A percentile compares a stretch with the other conserved stretches of the same genome.
These are phyloP conservation scores for Tetrapisispora taiwanensis DNA, from an alignment of 805 yeast species.

Conservation along the genomic window DNA sequence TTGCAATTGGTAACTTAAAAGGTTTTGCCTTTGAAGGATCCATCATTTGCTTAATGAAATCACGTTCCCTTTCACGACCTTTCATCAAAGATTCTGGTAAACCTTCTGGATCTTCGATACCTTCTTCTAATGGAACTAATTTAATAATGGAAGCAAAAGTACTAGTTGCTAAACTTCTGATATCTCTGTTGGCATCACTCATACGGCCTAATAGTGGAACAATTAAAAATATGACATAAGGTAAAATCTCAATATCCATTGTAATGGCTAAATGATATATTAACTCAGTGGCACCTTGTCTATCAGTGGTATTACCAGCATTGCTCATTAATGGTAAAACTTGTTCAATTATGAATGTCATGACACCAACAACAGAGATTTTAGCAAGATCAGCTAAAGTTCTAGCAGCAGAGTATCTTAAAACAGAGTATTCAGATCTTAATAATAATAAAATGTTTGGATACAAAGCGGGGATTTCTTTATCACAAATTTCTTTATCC, in stretches of 20 bases:
- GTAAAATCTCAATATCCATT: constrained; percentile 84
- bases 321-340: constrained; percentile 74
- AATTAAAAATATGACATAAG: constrained; percentile 88
- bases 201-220: constrained; percentile 95
- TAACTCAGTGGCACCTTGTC: constrained; percentile 93
- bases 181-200: constrained; percentile 88
- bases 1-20: constrained; percentile 80
- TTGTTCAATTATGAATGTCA: constrained; percentile 67
- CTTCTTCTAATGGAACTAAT: constrained; percentile 92
- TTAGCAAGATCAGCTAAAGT: constrained; percentile 74
- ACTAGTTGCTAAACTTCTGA: constrained; percentile 85
- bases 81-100: constrained; percentile 73
- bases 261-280: constrained; percentile 73
- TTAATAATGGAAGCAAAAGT: constrained; percentile 94
- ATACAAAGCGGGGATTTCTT: constrained; percentile 37
- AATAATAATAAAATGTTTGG: constrained; percentile 45
- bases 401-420: constrained; percentile 84
- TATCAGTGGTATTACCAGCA: constrained; percentile 54
- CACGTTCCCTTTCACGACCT: constrained; percentile 90
- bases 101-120: constrained; percentile 89
- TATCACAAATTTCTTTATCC: constrained; percentile 35
- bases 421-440: constrained; percentile 64
- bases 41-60: constrained; percentile 94
- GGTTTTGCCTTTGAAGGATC: constrained; percentile 86
- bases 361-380: constrained; percentile 55